Conservation (phyloP, 352 stramenopile species). For the Pilasporangium apinafurcum region DNA sequence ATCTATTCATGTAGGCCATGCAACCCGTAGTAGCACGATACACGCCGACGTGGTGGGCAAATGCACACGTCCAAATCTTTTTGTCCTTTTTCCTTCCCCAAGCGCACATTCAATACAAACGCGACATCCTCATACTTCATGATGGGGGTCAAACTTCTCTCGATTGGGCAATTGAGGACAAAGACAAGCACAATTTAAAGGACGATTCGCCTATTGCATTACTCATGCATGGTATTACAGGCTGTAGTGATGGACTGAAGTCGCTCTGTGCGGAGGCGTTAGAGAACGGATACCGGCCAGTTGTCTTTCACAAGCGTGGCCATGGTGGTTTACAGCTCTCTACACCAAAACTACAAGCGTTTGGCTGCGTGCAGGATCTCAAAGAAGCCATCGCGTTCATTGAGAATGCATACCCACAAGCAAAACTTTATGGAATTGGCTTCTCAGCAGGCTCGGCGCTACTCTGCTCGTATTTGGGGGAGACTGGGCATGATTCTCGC, state of each 20-base stretch:
- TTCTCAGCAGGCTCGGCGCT: conserved; percentile 65
- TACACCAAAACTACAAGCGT: conserved; percentile 65
- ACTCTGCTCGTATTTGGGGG: conserved; percentile 67
- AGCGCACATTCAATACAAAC: conserved; percentile 37
- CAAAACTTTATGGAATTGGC: conserved; percentile 57
- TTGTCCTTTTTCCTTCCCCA: conserved; percentile 71
- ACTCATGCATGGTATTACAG: conserved; percentile 65
- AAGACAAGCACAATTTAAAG: not conserved
- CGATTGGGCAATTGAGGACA: conserved; percentile 51
- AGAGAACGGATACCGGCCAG: conserved; percentile 52
- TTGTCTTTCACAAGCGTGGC: conserved; percentile 83
- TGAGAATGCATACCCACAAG: conserved; percentile 31
- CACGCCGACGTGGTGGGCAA: conserved; percentile 72
- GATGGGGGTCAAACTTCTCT: conserved; percentile 64
- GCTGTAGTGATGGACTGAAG: conserved; percentile 54
- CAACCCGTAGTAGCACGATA: conserved; percentile 46
- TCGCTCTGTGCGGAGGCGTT: conserved; percentile 61
- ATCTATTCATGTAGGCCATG: conserved; percentile 21
- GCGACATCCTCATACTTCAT: conserved; percentile 45
- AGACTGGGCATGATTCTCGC: conserved; percentile 40
- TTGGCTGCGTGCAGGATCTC: conserved; percentile 64
- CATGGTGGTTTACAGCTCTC: conserved; percentile 56
- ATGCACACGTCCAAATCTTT: conserved; percentile 62
- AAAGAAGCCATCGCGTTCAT: conserved; percentile 44
- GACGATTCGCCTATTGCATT: conserved; percentile 45